These are phyloP conservation scores for Albugo candida DNA, from an alignment of 352 stramenopile genomes.

Conservation along the genomic window DNA sequence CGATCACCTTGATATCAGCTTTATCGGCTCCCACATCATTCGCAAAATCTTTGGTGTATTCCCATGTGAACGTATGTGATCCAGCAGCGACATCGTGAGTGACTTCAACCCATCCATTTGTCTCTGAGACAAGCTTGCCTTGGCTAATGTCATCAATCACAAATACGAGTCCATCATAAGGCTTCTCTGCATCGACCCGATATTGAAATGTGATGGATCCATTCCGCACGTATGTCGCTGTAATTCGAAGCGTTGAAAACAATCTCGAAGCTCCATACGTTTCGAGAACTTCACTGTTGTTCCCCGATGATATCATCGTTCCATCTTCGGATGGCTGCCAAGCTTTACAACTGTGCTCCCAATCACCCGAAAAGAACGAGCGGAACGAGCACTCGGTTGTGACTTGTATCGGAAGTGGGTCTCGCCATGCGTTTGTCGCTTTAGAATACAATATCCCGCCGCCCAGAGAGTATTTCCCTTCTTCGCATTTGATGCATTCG, in stretches of 20 bases:
- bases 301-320: constrained; percentile 36
- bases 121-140: constrained; percentile 31
- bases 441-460: constrained; percentile 53
- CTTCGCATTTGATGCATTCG: constrained; percentile 43
- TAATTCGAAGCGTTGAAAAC: constrained; percentile 55
- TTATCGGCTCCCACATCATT: constrained; percentile 49
- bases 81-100: constrained; percentile 29
- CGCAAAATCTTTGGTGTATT: constrained; percentile 63
- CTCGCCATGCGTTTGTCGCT: constrained; percentile 41
- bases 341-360: constrained; percentile 51
- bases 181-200: constrained; percentile 41
- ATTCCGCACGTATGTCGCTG: constrained; percentile 50
- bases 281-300: constrained; percentile 48
- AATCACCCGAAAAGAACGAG: constrained; percentile 56
- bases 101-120: constrained; percentile 47
- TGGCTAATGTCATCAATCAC: constrained; percentile 41
- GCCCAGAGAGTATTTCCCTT: constrained; percentile 57
- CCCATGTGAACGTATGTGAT: constrained; percentile 52
- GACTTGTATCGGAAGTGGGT: constrained; percentile 31
- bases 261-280: constrained; percentile 39
- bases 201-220: constrained; percentile 64
- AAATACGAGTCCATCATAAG: constrained; percentile 62
- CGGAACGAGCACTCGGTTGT: constrained; percentile 55
- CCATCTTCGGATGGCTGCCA: constrained; percentile 38
- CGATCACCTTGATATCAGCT: constrained; percentile 56